Percentiles rank a stretch among this genome's conserved stretches.
These are phyloP conservation scores for Adansonia rubrostipa DNA, from an alignment of 441 rosid genomes.

Conservation along the genomic window DNA sequence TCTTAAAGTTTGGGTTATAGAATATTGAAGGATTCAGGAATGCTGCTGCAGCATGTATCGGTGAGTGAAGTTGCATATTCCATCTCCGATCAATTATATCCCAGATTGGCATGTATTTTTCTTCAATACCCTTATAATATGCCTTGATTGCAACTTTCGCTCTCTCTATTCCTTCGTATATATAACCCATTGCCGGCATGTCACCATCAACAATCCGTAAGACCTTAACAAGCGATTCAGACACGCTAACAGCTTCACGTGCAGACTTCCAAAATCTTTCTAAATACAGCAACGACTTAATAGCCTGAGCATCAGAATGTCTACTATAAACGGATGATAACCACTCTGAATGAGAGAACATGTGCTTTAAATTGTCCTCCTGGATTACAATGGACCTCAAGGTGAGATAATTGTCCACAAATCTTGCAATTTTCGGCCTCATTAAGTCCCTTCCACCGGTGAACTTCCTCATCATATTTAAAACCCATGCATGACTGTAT, in stretches of 20 bases:
- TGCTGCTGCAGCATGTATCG: conserved; percentile 61
- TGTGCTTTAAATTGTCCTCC: conserved; percentile 59
- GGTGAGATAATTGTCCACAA: conserved; percentile 46
- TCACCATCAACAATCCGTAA: conserved; percentile 65
- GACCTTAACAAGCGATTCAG: conserved; percentile 56
- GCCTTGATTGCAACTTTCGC: conserved; percentile 52
- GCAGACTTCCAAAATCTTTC: conserved; percentile 66
- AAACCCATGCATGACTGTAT: conserved; percentile 49
- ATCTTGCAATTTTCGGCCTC: conserved; percentile 50
- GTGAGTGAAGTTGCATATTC: conserved; percentile 54
- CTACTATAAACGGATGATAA: conserved; percentile 47
- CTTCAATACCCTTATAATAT: conserved; percentile 54
- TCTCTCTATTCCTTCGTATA: conserved; percentile 61
- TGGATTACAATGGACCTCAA: conserved; percentile 54
- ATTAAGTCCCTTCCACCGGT: conserved; percentile 57
- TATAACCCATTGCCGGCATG: conserved; percentile 60
- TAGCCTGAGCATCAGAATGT: conserved; percentile 52
- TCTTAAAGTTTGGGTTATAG: conserved; percentile 54
- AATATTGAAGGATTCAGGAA: conserved; percentile 66
- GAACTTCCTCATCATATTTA: conserved; percentile 55
- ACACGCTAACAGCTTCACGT: conserved; percentile 53
- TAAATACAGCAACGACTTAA: conserved; percentile 50
- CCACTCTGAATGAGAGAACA: conserved; percentile 61
- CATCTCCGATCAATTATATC: conserved; percentile 58
- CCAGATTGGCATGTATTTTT: conserved; percentile 58